Conservation (phyloP, 768 basidiomycete species). For the Boletales sp. region DNA sequence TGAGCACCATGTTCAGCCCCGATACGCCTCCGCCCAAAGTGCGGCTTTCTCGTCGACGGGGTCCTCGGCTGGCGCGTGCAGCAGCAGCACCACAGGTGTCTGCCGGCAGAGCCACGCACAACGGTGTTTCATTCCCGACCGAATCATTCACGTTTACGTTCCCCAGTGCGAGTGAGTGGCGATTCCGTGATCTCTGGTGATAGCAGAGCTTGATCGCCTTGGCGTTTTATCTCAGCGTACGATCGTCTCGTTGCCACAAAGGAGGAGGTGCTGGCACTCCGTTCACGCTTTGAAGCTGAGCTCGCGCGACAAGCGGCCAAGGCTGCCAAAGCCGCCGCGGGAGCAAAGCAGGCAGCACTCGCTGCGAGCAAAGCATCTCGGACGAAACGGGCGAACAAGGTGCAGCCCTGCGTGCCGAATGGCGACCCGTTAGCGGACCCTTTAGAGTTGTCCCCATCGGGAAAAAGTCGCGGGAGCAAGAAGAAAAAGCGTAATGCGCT, state of each 20-base stretch:
- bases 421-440: slow-evolving; percentile 37
- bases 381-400: slow-evolving; percentile 37
- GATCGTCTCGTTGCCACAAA: slow-evolving; percentile 67
- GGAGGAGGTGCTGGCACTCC: slow-evolving; percentile 63
- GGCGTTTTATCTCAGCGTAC: slow-evolving; percentile 49
- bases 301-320: slow-evolving; percentile 66
- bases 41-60: slow-evolving; percentile 54
- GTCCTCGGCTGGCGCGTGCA: slow-evolving; percentile 49
- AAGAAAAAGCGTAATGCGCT: slow-evolving; percentile 93
- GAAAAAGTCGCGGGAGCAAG: slow-evolving; percentile 44
- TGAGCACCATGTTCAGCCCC: slow-evolving; percentile 34
- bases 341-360: slow-evolving; percentile 49
- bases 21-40: slow-evolving; percentile 33
- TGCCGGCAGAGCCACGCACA: slow-evolving; percentile 4
- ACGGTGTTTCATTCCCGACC: slow-evolving; percentile 45
- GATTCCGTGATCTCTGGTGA: slow-evolving; percentile 20
- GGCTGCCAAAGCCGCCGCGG: slow-evolving; percentile 43
- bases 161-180: slow-evolving; percentile 68
- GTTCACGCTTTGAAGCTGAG: slow-evolving; percentile 70
- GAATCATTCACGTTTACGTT: slow-evolving; percentile 59
- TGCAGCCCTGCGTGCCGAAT: slow-evolving; percentile 30
- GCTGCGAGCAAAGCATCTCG: slow-evolving; percentile 33
- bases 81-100: slow-evolving; percentile 23
- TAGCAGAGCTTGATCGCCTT: slow-evolving; percentile 25
- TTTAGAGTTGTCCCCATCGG: slow-evolving; percentile 35